Evolutionary conservation across 768 basidiomycete genomes (phyloP).

Genomic region (Lentinula boryana): DNA sequence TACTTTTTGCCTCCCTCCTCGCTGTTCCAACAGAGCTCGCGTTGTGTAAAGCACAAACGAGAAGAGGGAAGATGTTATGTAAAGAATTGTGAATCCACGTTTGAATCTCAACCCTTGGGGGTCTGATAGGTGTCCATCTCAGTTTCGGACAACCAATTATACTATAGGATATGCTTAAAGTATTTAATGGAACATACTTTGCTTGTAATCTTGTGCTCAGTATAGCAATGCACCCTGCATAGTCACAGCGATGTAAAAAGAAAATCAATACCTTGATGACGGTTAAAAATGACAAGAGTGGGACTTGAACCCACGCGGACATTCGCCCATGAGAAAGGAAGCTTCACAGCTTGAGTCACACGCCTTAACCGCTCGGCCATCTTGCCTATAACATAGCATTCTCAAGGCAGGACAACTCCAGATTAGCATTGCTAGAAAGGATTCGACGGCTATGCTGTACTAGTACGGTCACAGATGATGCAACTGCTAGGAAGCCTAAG

Average conservation of each 20-base stretch:
- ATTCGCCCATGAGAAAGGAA: slow-evolving; percentile 21
- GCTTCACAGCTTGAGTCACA: slow-evolving; percentile 33
- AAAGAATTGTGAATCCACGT: slow-evolving; percentile 39
- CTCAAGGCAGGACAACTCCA: too few species aligned
- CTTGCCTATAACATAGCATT: slow-evolving; percentile 22
- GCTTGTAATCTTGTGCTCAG: too few species aligned
- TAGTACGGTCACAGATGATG: too few species aligned
- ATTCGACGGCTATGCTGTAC: too few species aligned
- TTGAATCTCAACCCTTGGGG: background rate
- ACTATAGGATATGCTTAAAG: too few species aligned
- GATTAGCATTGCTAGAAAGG: too few species aligned
- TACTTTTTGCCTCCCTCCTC: slow-evolving; percentile 54
- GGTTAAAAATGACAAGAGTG: slow-evolving; percentile 18
- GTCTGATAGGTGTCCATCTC: background rate
- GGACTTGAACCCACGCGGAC: slow-evolving; percentile 23
- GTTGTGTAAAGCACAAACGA: slow-evolving; percentile 70
- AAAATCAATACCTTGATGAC: too few species aligned
- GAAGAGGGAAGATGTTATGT: slow-evolving; percentile 67
- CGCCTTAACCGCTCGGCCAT: slow-evolving; percentile 45
- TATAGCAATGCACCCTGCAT: too few species aligned
- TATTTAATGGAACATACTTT: too few species aligned
- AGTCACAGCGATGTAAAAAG: too few species aligned
- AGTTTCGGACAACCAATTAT: background rate
- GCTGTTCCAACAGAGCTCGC: slow-evolving; percentile 72
- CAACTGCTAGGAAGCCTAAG: too few species aligned